A percentile compares a stretch with the other conserved stretches of the same genome.
These are phyloP conservation scores for Aspergillus chevalieri DNA, from an alignment of 2,329 filamentous ascomycete genomes.

Conservation along the genomic window DNA sequence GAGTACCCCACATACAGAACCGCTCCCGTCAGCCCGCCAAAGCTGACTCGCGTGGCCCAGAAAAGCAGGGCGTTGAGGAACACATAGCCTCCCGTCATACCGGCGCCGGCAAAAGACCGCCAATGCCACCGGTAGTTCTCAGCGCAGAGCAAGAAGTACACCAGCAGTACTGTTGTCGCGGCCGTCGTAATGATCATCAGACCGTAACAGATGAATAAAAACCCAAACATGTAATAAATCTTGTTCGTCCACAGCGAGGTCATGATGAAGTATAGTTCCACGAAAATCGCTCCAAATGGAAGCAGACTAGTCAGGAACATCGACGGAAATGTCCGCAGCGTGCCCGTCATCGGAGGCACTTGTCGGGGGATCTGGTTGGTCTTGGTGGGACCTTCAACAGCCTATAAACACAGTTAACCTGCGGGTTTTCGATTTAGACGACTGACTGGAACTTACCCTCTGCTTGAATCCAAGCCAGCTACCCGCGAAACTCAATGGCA, in stretches of 20 bases:
- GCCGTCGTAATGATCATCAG: conserved; percentile 95
- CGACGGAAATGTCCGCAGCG: conserved; percentile 78
- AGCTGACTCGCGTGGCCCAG: conserved; percentile 79
- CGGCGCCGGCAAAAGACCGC: conserved; percentile 86
- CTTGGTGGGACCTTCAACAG: conserved; percentile 73
- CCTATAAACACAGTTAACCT: conserved; percentile 27
- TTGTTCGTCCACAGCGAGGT: conserved; percentile 97
- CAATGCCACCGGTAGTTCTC: conserved; percentile 99
- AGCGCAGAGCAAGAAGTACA: conserved; percentile 91
- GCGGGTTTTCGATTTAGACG: neutral
- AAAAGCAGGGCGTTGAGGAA: conserved; percentile 89
- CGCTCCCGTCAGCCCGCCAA: conserved; percentile 76
- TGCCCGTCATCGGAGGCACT: conserved; percentile 77
- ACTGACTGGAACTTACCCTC: conserved; percentile 31
- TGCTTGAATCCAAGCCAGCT: conserved; percentile 91
- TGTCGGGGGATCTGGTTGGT: conserved; percentile 98
- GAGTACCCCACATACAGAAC: conserved; percentile 94
- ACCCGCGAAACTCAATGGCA: conserved; percentile 81
- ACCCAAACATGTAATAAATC: conserved; percentile 99
- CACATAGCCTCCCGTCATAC: conserved; percentile 84
- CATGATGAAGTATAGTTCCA: conserved; percentile 99
- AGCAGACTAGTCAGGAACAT: conserved; percentile 88
- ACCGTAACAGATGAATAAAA: conserved; percentile 94
- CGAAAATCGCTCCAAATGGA: conserved; percentile 93
- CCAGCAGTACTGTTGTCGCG: conserved; percentile 84